These are phyloP conservation scores for Talaromyces verruculosus DNA, from an alignment of 2,329 filamentous ascomycete species.

Conservation along the genomic window DNA sequence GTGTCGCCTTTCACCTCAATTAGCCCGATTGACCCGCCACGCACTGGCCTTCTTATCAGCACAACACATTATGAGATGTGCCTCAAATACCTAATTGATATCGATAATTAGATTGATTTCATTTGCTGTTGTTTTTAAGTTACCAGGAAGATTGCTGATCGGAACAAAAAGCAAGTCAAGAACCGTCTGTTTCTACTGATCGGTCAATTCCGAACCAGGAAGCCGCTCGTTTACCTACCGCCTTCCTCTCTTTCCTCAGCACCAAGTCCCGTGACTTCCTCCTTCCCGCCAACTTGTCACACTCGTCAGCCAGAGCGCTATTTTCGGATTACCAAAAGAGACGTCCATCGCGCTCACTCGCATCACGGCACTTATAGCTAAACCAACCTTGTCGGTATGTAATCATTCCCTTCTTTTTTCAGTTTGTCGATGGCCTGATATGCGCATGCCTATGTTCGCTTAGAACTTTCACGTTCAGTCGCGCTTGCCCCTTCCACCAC, in stretches of 20 bases:
- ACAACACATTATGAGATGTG: constrained; percentile 20
- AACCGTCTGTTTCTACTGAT: background rate
- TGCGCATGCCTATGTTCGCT: constrained; percentile 5
- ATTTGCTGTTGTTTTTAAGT: constrained; percentile 8
- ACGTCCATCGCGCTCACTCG: constrained; percentile 32
- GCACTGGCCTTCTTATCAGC: constrained; percentile 31
- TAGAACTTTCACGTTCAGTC: constrained; percentile 2
- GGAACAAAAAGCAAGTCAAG: background rate
- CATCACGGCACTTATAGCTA: constrained; percentile 40
- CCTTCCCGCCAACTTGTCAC: constrained; percentile 19
- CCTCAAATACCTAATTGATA: background rate
- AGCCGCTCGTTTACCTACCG: background rate
- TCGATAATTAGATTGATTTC: background rate
- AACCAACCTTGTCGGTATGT: constrained; percentile 47
- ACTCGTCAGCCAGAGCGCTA: constrained; percentile 33
- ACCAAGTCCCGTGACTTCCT: constrained; percentile 32
- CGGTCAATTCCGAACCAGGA: background rate
- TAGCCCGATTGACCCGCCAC: constrained; percentile 27
- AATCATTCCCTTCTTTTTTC: constrained; percentile 22
- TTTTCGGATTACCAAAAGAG: constrained; percentile 39
- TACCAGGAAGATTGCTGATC: constrained; percentile 8
- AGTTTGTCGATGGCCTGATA: background rate
- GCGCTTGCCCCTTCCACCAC: constrained; percentile 22
- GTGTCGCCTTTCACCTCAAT: constrained; percentile 7
- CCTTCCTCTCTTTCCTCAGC: constrained; percentile 21